Evolutionary conservation across 768 basidiomycete genomes (phyloP).

Genomic region (Psilocybe azurescens): DNA sequence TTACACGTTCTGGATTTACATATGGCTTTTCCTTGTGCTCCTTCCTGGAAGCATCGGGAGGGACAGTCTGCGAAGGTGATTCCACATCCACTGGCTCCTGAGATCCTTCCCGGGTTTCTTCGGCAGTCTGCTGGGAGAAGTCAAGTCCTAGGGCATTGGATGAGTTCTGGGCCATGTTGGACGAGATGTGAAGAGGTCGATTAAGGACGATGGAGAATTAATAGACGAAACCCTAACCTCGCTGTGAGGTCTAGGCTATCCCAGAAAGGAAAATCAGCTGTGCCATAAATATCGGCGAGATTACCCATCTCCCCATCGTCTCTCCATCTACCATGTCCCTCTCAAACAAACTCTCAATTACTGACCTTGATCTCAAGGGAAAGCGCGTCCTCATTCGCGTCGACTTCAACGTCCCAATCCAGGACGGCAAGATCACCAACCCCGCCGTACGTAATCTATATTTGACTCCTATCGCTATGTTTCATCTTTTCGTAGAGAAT

Average conservation of each 20-base stretch:
- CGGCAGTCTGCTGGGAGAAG: constrained; percentile 47
- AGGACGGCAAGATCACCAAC: constrained; percentile 93
- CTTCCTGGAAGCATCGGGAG: constrained; percentile 28
- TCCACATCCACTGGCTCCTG: constrained; percentile 8
- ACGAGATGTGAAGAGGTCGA: constrained; percentile 9
- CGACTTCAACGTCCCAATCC: constrained; percentile 95
- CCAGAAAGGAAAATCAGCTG: constrained; percentile 24
- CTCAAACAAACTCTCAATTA: constrained; percentile 92
- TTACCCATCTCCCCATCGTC: constrained; percentile 18
- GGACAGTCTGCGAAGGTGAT: constrained; percentile 8
- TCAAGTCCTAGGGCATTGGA: constrained; percentile 75
- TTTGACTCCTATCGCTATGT: constrained; percentile 13
- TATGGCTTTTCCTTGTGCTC: constrained; percentile 72
- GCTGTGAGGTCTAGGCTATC: constrained; percentile 7
- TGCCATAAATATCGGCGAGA: constrained; percentile 29
- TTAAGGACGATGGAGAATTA: constrained; percentile 13
- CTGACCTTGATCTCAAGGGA: constrained; percentile 85
- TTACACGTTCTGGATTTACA: constrained; percentile 84
- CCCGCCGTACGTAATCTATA: constrained; percentile 73
- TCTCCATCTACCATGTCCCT: constrained; percentile 75
- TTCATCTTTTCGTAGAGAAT: constrained; percentile 71
- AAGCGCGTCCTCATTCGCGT: constrained; percentile 94
- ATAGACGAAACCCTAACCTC: constrained; percentile 34
- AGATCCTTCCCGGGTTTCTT: constrained; percentile 12
- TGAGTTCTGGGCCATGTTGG: constrained; percentile 42